Evolutionary conservation across 345 rosid genomes (phyloP).

Genomic region (Aegle marmelos): DNA sequence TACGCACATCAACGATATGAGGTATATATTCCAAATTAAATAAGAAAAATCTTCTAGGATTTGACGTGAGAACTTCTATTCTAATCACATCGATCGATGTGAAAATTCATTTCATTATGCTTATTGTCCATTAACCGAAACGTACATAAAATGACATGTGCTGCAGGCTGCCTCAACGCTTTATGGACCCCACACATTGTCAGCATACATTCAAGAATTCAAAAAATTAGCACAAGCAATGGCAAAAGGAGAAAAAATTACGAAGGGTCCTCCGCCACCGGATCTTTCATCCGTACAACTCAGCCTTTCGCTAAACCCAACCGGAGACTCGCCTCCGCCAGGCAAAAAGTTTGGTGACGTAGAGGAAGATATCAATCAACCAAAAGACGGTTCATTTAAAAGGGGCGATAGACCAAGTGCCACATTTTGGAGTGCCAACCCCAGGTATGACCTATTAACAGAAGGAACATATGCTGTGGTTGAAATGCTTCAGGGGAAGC

Average conservation of each 20-base stretch:
- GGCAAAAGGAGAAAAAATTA: constrained; percentile 31
- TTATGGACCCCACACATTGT: constrained; percentile 57
- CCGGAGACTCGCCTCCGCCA: constrained; percentile 36
- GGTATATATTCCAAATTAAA: constrained; percentile 14
- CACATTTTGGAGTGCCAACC: constrained; percentile 55
- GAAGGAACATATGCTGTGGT: constrained; percentile 57
- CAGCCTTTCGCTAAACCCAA: constrained; percentile 27
- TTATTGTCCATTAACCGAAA: too few relatives aligned
- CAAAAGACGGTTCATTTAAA: constrained; percentile 32
- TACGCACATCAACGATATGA: constrained; percentile 51
- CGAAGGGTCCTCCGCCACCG: constrained; percentile 37
- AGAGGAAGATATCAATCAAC: constrained; percentile 33
- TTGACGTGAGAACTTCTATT: neutral
- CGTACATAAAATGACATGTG: too few relatives aligned
- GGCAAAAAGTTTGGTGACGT: constrained; percentile 47
- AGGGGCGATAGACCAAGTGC: constrained; percentile 41
- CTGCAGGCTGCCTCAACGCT: constrained; percentile 63
- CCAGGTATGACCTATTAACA: constrained; percentile 52
- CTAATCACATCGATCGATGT: too few relatives aligned
- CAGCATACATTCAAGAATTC: constrained; percentile 59
- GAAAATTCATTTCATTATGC: too few relatives aligned
- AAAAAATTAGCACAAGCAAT: constrained; percentile 43
- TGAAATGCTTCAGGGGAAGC: constrained; percentile 40
- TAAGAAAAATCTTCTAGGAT: neutral
- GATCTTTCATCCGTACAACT: constrained; percentile 45